Evolutionary conservation across 2,329 filamentous ascomycete genomes (phyloP).

Genomic region (Apiospora pterosperma): DNA sequence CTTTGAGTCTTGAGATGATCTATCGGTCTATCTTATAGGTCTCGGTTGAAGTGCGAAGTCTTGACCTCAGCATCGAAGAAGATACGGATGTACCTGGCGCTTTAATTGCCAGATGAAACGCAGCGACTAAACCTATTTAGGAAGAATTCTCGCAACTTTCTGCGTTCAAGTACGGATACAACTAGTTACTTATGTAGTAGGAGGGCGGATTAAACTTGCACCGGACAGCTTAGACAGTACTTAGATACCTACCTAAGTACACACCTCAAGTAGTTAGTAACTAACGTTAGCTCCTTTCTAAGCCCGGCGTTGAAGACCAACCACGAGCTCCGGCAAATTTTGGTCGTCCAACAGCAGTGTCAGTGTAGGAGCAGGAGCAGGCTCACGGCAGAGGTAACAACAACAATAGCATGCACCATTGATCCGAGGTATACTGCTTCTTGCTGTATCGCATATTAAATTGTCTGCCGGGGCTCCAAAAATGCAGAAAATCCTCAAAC

Average conservation of each 20-base stretch:
- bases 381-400: background rate
- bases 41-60: background rate
- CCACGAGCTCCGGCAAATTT: background rate
- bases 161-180: no score
- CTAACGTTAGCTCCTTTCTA: background rate
- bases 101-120: background rate
- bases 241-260: background rate
- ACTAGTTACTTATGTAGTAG: no score
- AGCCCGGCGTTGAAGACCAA: background rate
- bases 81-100: background rate
- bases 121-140: background rate
- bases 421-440: background rate
- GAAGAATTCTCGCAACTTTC: background rate
- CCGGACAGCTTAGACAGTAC: background rate
- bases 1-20: background rate
- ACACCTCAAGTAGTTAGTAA: no score
- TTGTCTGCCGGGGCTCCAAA: background rate
- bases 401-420: background rate
- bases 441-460: background rate
- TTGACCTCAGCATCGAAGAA: background rate
- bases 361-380: background rate
- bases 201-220: background rate
- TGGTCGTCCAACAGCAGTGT: background rate
- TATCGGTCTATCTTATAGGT: background rate
- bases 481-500: slow-evolving; percentile 32